A percentile compares a stretch with the other conserved stretches of the same genome.
These are phyloP conservation scores for Solanum sitiens DNA, from an alignment of 257 asterid genomes.

Conservation along the genomic window DNA sequence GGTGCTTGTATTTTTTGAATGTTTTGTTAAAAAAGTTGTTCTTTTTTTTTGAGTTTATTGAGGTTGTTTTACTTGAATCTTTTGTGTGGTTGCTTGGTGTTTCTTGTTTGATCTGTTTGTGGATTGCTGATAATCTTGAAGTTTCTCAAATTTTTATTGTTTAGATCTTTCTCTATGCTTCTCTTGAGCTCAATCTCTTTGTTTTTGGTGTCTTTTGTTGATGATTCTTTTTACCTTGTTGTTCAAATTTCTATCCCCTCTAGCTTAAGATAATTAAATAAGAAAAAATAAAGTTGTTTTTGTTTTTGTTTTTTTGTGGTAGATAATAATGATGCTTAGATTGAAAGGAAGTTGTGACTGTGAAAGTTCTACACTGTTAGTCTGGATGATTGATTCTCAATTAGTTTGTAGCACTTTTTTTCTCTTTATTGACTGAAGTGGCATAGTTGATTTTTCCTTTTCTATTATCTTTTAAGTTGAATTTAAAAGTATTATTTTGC, in stretches of 20 bases:
- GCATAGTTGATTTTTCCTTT: constrained; percentile 7
- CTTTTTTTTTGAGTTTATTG: background rate
- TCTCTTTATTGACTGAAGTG: constrained; percentile 12
- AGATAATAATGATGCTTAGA: background rate
- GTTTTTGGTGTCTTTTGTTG: background rate
- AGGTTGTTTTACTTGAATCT: background rate
- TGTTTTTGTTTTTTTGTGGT: background rate
- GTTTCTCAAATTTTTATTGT: background rate
- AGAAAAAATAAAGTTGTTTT: background rate
- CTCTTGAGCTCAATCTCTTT: background rate
- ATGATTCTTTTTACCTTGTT: background rate
- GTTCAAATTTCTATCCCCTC: background rate
- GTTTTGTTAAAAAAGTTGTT: background rate
- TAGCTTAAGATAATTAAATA: background rate
- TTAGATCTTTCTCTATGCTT: background rate
- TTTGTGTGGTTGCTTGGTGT: background rate
- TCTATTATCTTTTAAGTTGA: background rate
- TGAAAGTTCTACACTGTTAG: constrained; percentile 11
- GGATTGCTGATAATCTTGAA: background rate
- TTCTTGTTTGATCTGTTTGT: background rate
- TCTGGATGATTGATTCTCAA: constrained; percentile 26
- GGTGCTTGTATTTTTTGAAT: background rate
- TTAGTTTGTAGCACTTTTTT: constrained; percentile 13
- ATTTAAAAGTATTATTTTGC: background rate
- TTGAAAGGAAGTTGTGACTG: background rate